phyloP scores from a whole-genome alignment of 345 rosid species.

The Passiflora organensis region DNA sequence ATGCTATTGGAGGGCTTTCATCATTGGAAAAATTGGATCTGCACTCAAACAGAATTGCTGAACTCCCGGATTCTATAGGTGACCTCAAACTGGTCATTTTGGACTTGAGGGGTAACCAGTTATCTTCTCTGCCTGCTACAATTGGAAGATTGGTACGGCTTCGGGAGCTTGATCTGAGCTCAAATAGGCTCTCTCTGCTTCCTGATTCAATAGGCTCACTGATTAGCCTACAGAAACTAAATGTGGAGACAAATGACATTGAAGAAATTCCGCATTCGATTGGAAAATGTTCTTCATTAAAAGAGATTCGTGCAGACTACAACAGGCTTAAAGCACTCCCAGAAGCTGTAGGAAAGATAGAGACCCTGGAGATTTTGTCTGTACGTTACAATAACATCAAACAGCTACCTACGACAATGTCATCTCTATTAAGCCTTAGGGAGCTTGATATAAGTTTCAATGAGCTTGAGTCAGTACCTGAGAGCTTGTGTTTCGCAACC shows the following conservation, averaged over 20 bases:
- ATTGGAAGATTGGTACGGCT: constrained; percentile 57
- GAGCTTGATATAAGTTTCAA: constrained; percentile 95
- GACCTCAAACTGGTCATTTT: constrained; percentile 60
- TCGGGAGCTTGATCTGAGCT: constrained; percentile 81
- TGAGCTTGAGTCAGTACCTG: constrained; percentile 93
- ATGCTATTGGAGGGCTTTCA: constrained; percentile 65
- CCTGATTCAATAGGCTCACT: constrained; percentile 78
- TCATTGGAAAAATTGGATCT: constrained; percentile 71
- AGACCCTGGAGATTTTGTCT: constrained; percentile 60
- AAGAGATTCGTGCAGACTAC: constrained; percentile 79
- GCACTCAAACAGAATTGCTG: constrained; percentile 66
- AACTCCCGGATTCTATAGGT: constrained; percentile 73
- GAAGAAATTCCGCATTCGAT: constrained; percentile 84
- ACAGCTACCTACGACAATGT: constrained; percentile 85
- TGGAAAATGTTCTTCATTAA: constrained; percentile 60
- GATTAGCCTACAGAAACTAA: constrained; percentile 53
- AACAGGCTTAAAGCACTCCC: constrained; percentile 96
- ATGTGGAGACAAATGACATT: constrained; percentile 73
- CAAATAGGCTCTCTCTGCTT: constrained; percentile 57
- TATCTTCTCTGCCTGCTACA: constrained; percentile 60
- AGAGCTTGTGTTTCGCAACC: constrained; percentile 84
- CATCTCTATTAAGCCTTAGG: constrained; percentile 63
- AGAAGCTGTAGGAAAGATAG: constrained; percentile 88
- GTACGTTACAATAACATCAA: constrained; percentile 88
- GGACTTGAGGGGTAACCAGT: constrained; percentile 73